Conservation (phyloP, 2,329 filamentous ascomycete genomes). For the Alternaria viburni region DNA sequence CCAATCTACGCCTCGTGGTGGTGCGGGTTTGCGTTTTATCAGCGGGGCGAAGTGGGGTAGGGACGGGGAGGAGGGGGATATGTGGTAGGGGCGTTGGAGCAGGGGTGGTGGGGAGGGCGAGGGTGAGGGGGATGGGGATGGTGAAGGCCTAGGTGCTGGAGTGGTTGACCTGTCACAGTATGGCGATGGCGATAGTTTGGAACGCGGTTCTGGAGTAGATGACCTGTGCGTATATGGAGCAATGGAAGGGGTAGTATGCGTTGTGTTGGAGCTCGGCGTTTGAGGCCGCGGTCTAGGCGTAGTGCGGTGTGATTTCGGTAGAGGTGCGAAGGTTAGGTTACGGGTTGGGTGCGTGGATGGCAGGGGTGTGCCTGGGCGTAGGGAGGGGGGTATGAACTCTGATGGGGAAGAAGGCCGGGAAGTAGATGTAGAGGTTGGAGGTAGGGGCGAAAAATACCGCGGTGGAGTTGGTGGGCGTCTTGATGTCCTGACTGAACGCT, state of each 20-base stretch:
- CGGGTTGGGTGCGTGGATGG: background rate
- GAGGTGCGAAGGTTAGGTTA: background rate
- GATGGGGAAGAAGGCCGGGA: rapidly evolving
- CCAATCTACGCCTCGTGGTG: slow-evolving; percentile 15
- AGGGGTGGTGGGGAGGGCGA: background rate
- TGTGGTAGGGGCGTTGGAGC: background rate
- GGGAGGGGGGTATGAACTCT: background rate
- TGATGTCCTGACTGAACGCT: background rate
- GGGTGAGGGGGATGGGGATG: background rate
- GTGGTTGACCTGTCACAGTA: too few species aligned
- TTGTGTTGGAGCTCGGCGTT: too few species aligned
- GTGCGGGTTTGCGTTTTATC: slow-evolving; percentile 14
- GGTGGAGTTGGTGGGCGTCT: background rate
- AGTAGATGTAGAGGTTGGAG: rapidly evolving
- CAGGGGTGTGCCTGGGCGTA: background rate
- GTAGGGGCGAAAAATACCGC: background rate
- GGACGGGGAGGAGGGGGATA: background rate
- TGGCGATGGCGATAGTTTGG: too few species aligned
- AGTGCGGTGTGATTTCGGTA: background rate
- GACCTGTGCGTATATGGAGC: too few species aligned
- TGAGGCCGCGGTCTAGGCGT: too few species aligned
- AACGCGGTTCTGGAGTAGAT: too few species aligned
- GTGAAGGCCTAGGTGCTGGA: too few species aligned
- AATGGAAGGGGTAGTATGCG: too few species aligned
- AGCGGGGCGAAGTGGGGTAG: background rate